Conservation (phyloP, 192 early-diverging fungal species). For the Umbelopsis vinacea region DNA sequence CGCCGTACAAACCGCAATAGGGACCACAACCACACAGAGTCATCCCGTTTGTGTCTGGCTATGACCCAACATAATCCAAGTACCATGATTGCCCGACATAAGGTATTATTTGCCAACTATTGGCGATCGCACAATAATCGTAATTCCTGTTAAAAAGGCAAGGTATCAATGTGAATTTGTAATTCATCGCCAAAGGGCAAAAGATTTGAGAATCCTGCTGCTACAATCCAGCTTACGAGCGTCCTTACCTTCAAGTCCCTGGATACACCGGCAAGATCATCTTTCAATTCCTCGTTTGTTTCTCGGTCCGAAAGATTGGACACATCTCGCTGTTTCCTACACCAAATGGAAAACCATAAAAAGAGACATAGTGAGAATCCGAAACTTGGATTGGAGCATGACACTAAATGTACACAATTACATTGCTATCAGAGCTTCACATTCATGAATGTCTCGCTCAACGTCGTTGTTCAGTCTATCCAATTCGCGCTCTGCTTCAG, state of each 20-base stretch:
- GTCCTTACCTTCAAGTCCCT: neutral
- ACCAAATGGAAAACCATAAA: neutral
- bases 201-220: neutral
- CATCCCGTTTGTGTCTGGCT: too few relatives aligned
- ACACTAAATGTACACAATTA: neutral
- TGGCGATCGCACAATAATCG: neutral
- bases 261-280: neutral
- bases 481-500: neutral
- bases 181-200: neutral
- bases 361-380: neutral
- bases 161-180: neutral
- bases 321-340: neutral
- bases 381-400: neutral
- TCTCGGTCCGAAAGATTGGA: neutral
- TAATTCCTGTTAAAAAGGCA: neutral
- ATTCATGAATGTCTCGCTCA: neutral
- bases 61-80: too few relatives aligned
- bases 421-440: constrained; percentile 1
- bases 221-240: neutral
- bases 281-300: neutral
- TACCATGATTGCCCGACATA: neutral
- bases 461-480: neutral
- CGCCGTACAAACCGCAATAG: neutral
- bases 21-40: too few relatives aligned
- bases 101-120: neutral